Evolutionary conservation across 768 basidiomycete species (phyloP).

Genomic region (Mycena vitilis): DNA sequence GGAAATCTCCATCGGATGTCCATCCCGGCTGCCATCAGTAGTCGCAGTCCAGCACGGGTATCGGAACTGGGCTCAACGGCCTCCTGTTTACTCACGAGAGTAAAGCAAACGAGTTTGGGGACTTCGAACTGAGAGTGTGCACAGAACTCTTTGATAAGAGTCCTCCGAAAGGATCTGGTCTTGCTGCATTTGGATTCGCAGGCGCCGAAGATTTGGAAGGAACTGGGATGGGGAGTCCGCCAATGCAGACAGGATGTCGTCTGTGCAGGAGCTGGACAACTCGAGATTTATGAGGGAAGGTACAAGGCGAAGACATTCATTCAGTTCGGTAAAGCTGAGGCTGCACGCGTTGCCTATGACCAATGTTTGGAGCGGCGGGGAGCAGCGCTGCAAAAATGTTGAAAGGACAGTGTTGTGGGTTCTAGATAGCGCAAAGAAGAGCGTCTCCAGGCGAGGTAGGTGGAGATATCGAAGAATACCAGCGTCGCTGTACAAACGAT

Average conservation of each 20-base stretch:
- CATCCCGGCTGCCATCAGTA: not conserved
- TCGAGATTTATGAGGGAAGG: not conserved
- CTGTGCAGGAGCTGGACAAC: not conserved
- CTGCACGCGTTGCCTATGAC: not conserved
- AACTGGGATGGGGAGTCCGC: not conserved
- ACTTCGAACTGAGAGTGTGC: not conserved
- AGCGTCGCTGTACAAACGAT: too few species aligned
- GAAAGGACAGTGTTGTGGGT: not conserved
- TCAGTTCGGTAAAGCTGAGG: not conserved
- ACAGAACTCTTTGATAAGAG: not conserved
- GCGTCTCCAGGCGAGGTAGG: not conserved
- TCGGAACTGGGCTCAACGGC: not conserved
- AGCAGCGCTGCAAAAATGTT: conserved; percentile 1
- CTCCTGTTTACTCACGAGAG: not conserved
- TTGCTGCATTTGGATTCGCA: not conserved
- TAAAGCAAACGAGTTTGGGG: not conserved
- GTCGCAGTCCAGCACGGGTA: not conserved
- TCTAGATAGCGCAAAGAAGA: not conserved
- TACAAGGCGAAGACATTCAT: not conserved
- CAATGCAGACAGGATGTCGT: not conserved
- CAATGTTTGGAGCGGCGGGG: conserved; percentile 5
- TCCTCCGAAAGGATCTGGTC: not conserved
- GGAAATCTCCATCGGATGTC: too few species aligned
- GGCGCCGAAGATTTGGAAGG: not conserved
- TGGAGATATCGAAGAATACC: too few species aligned